Conservation (phyloP, 208 protist genomes). For the Strigomonas galati region DNA sequence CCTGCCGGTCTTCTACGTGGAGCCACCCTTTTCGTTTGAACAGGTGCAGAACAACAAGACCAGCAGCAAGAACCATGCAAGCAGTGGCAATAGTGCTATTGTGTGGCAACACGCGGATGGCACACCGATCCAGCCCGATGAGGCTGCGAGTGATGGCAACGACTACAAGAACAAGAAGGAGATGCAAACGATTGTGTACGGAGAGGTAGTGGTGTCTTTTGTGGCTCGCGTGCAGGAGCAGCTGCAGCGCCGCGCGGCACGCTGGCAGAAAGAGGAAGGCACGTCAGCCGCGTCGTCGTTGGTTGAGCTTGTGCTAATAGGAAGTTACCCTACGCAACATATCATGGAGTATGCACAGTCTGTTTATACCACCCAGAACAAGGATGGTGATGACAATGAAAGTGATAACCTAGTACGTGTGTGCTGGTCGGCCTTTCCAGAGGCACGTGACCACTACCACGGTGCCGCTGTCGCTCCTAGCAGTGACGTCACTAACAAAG, state of each 20-base stretch:
- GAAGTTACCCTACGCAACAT: conserved; percentile 20
- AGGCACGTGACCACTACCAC: neutral
- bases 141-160: no score
- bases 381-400: no score
- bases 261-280: conserved; percentile 2
- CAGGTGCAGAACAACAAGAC: neutral
- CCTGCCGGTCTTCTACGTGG: conserved; percentile 79
- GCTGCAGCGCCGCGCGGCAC: neutral
- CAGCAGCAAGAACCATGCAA: conserved; percentile 7
- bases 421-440: conserved; percentile 19
- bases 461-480: neutral
- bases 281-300: neutral
- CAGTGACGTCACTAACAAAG: no score
- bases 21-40: conserved; percentile 43
- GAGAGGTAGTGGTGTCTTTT: no score
- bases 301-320: conserved; percentile 12
- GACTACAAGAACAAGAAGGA: no score
- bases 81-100: neutral
- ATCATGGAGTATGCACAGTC: conserved; percentile 18
- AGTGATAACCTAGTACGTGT: no score
- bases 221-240: no score
- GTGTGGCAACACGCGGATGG: no score
- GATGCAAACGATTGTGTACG: no score
- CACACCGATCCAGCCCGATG: no score
- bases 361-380: neutral